Conservation (phyloP, 169 alveolate species). For the Babesia bigemina region DNA sequence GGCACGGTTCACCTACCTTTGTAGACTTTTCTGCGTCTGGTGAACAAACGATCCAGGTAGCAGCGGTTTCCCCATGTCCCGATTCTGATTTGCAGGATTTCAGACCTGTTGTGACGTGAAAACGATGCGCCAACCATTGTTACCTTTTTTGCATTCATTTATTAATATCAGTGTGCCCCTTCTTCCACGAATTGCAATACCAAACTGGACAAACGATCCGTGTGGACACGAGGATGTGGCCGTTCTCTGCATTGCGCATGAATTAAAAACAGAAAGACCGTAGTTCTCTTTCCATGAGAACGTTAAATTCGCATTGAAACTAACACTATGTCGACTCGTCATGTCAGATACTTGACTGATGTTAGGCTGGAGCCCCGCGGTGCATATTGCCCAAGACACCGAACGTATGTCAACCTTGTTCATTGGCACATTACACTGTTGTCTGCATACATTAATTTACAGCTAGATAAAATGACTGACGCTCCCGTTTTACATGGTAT, state of each 20-base stretch:
- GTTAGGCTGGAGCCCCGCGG: conserved; percentile 59
- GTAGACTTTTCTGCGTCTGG: neutral
- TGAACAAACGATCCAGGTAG: conserved; percentile 52
- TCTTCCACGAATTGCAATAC: conserved; percentile 22
- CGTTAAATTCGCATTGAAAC: neutral
- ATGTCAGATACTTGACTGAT: conserved; percentile 34
- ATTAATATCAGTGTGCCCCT: conserved; percentile 1
- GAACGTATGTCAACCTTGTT: conserved; percentile 26
- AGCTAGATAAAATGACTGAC: conserved; percentile 10
- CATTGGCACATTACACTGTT: conserved; percentile 43
- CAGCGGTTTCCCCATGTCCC: neutral
- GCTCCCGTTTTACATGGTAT: conserved; percentile 52
- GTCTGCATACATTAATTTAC: conserved; percentile 5
- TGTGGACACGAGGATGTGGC: conserved; percentile 36
- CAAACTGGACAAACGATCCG: conserved; percentile 41
- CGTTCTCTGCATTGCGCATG: conserved; percentile 2
- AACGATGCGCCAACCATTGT: neutral
- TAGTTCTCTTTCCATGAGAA: neutral
- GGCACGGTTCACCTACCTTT: neutral
- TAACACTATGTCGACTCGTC: conserved; percentile 27
- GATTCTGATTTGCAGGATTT: conserved; percentile 15
- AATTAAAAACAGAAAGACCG: neutral
- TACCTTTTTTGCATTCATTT: conserved; percentile 44
- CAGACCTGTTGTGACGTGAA: conserved; percentile 3
- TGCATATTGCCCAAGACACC: conserved; percentile 46